Conservation (phyloP, 352 stramenopile species). For the Globisporangium alternatum region DNA sequence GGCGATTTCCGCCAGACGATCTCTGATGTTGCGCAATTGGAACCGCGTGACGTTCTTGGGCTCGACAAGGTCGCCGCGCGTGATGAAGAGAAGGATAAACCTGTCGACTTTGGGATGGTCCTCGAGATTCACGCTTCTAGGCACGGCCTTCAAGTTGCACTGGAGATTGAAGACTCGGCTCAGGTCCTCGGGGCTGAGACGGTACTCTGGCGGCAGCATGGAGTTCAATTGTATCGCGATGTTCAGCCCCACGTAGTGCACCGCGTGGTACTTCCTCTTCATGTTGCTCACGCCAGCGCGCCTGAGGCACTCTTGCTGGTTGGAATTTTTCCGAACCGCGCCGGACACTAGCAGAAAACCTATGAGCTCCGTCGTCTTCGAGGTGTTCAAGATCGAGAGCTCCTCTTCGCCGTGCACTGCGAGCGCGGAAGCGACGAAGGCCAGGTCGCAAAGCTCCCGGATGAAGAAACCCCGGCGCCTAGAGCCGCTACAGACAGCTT, state of each 20-base stretch:
- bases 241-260: constrained; percentile 2
- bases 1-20: not conserved
- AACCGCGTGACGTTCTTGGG: not conserved
- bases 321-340: no score
- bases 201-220: not conserved
- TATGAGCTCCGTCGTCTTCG: no score
- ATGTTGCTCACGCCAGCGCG: not conserved
- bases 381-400: no score
- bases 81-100: not conserved
- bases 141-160: constrained; percentile 9
- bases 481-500: no score
- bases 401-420: no score
- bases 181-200: not conserved
- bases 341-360: no score
- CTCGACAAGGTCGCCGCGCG: not conserved
- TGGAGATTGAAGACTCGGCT: not conserved
- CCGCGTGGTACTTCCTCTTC: not conserved
- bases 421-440: no score
- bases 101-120: not conserved
- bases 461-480: no score
- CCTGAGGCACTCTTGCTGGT: not conserved
- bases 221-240: not conserved
- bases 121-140: not conserved
- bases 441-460: no score
- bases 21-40: not conserved